phyloP scores from a whole-genome alignment of 2,329 filamentous ascomycete genomes.

The Diaporthe citri region DNA sequence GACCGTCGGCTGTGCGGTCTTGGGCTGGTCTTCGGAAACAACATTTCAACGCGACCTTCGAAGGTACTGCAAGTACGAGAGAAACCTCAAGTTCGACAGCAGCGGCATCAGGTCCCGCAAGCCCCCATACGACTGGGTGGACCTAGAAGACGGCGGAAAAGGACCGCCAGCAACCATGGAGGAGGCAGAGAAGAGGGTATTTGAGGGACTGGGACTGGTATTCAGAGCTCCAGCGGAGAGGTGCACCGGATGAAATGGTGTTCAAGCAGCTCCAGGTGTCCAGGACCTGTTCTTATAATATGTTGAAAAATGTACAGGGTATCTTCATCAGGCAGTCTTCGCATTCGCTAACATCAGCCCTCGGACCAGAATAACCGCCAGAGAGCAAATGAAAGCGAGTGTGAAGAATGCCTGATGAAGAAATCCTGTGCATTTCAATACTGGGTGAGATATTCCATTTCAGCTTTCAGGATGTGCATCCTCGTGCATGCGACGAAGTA shows the following conservation, averaged over 20 bases:
- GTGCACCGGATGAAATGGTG: slow-evolving; percentile 69
- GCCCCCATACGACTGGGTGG: slow-evolving; percentile 68
- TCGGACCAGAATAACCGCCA: background rate
- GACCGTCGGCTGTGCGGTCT: slow-evolving; percentile 86
- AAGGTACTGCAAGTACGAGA: slow-evolving; percentile 79
- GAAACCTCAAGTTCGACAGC: slow-evolving; percentile 88
- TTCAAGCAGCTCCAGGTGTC: background rate
- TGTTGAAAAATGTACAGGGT: background rate
- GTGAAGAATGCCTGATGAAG: background rate
- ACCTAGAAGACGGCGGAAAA: slow-evolving; percentile 71
- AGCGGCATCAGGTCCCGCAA: slow-evolving; percentile 81
- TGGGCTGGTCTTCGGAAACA: slow-evolving; percentile 90
- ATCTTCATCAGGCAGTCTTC: background rate
- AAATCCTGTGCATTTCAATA: background rate
- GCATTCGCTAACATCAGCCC: background rate
- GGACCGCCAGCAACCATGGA: slow-evolving; percentile 71
- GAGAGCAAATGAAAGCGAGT: background rate
- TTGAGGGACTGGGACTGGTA: slow-evolving; percentile 79
- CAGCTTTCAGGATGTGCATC: background rate
- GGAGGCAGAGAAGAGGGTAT: slow-evolving; percentile 84
- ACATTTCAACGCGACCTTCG: slow-evolving; percentile 92
- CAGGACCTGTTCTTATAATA: background rate
- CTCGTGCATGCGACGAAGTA: background rate
- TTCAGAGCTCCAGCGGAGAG: slow-evolving; percentile 76
- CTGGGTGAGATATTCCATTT: too few relatives aligned